Percentiles rank a stretch among this genome's conserved stretches.
Evolutionary conservation across 345 rosid genomes (phyloP).

Genomic region (Anacardium occidentale): DNA sequence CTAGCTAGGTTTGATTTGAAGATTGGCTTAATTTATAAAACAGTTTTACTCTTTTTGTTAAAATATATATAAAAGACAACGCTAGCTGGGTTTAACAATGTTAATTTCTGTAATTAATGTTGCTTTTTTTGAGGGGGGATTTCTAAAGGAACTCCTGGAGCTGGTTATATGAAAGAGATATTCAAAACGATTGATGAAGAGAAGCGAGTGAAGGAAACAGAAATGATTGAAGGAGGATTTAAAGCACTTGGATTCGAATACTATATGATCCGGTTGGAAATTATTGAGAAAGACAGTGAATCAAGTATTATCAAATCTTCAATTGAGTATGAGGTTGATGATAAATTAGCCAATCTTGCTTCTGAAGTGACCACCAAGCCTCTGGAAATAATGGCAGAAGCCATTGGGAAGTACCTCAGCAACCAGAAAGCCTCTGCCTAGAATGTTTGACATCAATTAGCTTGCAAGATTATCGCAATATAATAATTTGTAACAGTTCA

Average conservation of each 20-base stretch:
- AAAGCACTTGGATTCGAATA: conserved; percentile 30
- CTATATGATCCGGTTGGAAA: conserved; percentile 22
- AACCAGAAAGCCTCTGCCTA: neutral
- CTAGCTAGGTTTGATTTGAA: no score
- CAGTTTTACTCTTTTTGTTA: no score
- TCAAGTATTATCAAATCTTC: conserved; percentile 28
- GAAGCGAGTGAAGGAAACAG: conserved; percentile 36
- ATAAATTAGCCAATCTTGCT: conserved; percentile 23
- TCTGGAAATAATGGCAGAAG: conserved; percentile 25
- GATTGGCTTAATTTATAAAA: no score
- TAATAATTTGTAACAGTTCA: no score
- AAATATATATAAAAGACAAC: no score
- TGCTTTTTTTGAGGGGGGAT: no score
- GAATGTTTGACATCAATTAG: neutral
- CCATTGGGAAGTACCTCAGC: conserved; percentile 26
- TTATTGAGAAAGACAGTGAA: conserved; percentile 33
- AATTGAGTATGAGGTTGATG: conserved; percentile 34
- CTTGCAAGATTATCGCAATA: no score
- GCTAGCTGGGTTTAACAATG: no score
- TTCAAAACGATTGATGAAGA: conserved; percentile 33
- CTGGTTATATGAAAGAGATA: conserved; percentile 32
- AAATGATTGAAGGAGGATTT: conserved; percentile 32
- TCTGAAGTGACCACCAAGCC: conserved; percentile 21
- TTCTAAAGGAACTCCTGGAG: conserved; percentile 28
- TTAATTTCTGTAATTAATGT: no score